A percentile compares a stretch with the other conserved stretches of the same genome.
Conservation (phyloP, 176 grass and related monocot genomes). For the Aegilops longissima region DNA sequence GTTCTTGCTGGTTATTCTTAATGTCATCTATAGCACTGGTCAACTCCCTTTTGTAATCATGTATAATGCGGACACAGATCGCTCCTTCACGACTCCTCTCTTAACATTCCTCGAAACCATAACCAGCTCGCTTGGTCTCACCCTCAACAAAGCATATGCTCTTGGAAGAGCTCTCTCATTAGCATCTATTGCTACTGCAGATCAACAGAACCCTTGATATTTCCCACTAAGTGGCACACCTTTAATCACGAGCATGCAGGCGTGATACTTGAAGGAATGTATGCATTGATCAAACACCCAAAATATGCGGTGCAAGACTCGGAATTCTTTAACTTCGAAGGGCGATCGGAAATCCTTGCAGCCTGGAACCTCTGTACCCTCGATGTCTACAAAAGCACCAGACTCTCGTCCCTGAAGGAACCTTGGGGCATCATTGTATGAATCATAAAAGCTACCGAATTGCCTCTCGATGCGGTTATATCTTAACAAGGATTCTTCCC, state of each 20-base stretch:
- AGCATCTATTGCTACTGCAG: slow-evolving; percentile 22
- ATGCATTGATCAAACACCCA: slow-evolving; percentile 14
- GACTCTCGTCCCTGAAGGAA: not conserved
- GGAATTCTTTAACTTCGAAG: not conserved
- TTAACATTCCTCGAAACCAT: slow-evolving; percentile 13
- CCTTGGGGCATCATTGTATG: not conserved
- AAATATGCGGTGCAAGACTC: slow-evolving; percentile 11
- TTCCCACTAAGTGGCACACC: slow-evolving; percentile 6
- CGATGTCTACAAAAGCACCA: not conserved
- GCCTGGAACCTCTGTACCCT: slow-evolving; percentile 10
- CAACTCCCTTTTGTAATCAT: slow-evolving; percentile 21
- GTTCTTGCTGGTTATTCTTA: not conserved
- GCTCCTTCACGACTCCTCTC: not conserved
- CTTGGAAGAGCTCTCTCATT: not conserved
- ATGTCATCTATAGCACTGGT: not conserved
- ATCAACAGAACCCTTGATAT: slow-evolving; percentile 29
- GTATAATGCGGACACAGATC: slow-evolving; percentile 18
- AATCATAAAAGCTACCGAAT: slow-evolving; percentile 17
- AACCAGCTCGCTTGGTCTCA: slow-evolving; percentile 18
- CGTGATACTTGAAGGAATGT: not conserved
- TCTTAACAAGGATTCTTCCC: not conserved
- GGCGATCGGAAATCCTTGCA: not conserved
- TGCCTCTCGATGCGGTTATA: not conserved
- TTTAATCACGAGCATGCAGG: slow-evolving; percentile 27
- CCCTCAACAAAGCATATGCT: not conserved